Evolutionary conservation across 257 asterid genomes (phyloP).

Genomic region (Salvia splendens): DNA sequence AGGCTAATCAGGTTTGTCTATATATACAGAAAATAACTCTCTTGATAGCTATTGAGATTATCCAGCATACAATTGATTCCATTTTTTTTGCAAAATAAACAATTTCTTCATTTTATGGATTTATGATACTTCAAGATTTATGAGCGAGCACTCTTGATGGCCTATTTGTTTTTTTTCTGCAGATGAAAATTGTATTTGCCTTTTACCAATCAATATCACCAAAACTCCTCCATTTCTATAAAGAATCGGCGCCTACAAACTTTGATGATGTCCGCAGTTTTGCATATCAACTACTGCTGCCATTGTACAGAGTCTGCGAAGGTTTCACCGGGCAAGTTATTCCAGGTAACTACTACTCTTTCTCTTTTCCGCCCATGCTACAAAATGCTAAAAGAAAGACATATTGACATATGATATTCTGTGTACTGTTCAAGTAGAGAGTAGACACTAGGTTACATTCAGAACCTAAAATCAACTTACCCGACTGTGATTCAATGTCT

Average conservation of each 20-base stretch:
- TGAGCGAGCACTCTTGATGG: slow-evolving; percentile 10
- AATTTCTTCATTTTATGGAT: not conserved
- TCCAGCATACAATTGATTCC: not conserved
- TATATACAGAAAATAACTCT: not conserved
- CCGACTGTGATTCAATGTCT: not conserved
- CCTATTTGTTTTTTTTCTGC: slow-evolving; percentile 35
- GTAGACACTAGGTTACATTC: not conserved
- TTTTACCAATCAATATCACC: slow-evolving; percentile 71
- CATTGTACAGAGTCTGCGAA: slow-evolving; percentile 77
- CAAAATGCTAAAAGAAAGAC: not conserved
- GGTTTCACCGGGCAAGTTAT: slow-evolving; percentile 75
- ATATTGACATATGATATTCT: not conserved
- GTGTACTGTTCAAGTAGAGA: not conserved
- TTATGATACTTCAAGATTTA: not conserved
- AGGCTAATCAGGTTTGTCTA: slow-evolving; percentile 59
- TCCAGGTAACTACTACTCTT: slow-evolving; percentile 50
- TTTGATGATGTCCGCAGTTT: slow-evolving; percentile 51
- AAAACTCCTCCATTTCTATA: slow-evolving; percentile 46
- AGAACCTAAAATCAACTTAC: not conserved
- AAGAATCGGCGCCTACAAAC: slow-evolving; percentile 28
- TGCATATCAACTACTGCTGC: slow-evolving; percentile 70
- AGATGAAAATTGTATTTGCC: slow-evolving; percentile 77
- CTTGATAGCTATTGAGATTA: not conserved
- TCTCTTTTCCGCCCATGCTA: not conserved
- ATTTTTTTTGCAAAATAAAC: not conserved